These are phyloP conservation scores for Spirogloea muscicola DNA, from an alignment of 139 green algal genomes.

Conservation along the genomic window DNA sequence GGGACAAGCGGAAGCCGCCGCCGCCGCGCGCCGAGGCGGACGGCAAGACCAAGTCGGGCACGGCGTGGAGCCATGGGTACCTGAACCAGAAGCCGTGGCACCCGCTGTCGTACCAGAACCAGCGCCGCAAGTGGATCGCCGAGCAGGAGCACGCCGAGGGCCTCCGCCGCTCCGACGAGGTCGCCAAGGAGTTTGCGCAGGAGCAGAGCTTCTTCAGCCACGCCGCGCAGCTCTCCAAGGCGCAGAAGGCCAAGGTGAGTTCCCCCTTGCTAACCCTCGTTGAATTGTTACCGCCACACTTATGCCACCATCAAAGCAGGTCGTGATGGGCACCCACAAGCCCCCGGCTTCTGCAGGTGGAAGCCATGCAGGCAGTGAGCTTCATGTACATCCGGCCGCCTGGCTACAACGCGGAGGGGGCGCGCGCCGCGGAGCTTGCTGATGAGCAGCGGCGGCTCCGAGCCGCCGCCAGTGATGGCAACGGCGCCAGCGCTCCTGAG, in stretches of 20 bases:
- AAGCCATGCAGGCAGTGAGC: conserved; percentile 54
- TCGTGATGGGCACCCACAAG: too few species aligned
- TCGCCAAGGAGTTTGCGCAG: conserved; percentile 52
- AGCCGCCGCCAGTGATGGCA: background rate
- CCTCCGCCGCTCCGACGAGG: conserved; percentile 58
- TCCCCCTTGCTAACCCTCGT: background rate
- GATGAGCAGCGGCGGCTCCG: conserved; percentile 49
- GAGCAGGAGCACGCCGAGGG: conserved; percentile 59
- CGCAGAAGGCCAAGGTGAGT: conserved; percentile 17
- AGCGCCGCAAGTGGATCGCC: conserved; percentile 64
- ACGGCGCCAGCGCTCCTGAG: background rate
- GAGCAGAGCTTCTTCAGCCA: conserved; percentile 69
- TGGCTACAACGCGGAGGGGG: conserved; percentile 61
- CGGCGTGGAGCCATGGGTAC: conserved; percentile 72
- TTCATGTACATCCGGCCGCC: conserved; percentile 81
- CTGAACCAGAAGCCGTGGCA: conserved; percentile 84
- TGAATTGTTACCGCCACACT: too few species aligned
- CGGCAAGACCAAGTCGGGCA: conserved; percentile 37
- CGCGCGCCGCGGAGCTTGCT: conserved; percentile 26
- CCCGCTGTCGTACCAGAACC: conserved; percentile 76
- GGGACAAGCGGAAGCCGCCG: too few species aligned
- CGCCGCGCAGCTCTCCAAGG: conserved; percentile 34
- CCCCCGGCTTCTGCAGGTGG: conserved; percentile 3
- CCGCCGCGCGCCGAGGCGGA: too few species aligned
- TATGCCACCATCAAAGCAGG: too few species aligned